A percentile compares a stretch with the other conserved stretches of the same genome.
Evolutionary conservation across 208 protist genomes (phyloP).

Genomic region (Crithidia thermophila): DNA sequence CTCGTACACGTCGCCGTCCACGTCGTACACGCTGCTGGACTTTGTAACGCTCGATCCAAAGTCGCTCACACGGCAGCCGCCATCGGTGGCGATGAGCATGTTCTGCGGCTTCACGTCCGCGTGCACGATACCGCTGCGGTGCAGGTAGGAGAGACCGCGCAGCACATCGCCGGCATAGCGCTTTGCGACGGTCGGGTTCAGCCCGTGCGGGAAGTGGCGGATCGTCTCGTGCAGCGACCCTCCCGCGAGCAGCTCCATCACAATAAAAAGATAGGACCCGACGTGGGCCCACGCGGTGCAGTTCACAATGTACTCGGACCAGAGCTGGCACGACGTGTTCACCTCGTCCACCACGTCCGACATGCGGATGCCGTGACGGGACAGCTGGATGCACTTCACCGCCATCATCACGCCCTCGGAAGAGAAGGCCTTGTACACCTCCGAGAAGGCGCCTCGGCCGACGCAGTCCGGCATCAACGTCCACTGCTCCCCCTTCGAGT

Average conservation of each 20-base stretch:
- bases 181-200: slow-evolving; percentile 42
- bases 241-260: slow-evolving; percentile 85
- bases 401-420: slow-evolving; percentile 38
- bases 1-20: slow-evolving; percentile 34
- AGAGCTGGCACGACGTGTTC: slow-evolving; percentile 51
- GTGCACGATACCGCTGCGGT: slow-evolving; percentile 76
- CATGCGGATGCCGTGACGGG: slow-evolving; percentile 17
- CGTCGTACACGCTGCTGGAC: slow-evolving; percentile 28
- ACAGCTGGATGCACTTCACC: slow-evolving; percentile 50
- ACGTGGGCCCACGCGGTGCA: slow-evolving; percentile 46
- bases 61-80: slow-evolving; percentile 82
- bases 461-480: slow-evolving; percentile 31
- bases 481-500: slow-evolving; percentile 37
- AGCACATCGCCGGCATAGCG: slow-evolving; percentile 62
- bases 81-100: slow-evolving; percentile 74
- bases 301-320: slow-evolving; percentile 52
- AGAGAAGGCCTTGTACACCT: slow-evolving; percentile 49
- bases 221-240: slow-evolving; percentile 77
- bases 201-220: slow-evolving; percentile 44
- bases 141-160: slow-evolving; percentile 78
- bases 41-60: slow-evolving; percentile 89
- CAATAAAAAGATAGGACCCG: slow-evolving; percentile 32
- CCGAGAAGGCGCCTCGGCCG: slow-evolving; percentile 42
- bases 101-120: slow-evolving; percentile 92
- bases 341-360: slow-evolving; percentile 50